These are phyloP conservation scores for Pyrenochaeta sp. DNA, from an alignment of 2,329 filamentous ascomycete species.

Conservation along the genomic window DNA sequence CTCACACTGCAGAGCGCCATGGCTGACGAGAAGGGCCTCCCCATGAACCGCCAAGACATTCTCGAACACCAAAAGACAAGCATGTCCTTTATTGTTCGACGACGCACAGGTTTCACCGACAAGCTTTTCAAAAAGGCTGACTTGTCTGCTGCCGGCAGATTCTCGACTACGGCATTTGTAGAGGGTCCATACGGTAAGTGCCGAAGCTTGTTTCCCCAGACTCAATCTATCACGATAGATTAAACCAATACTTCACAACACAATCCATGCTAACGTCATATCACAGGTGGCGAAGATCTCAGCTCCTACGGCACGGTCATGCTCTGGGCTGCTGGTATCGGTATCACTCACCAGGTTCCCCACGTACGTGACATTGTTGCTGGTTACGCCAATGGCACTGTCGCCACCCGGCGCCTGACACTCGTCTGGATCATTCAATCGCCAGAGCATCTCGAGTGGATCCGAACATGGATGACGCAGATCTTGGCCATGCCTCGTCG, in stretches of 20 bases:
- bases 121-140: conserved; percentile 77
- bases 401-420: conserved; percentile 81
- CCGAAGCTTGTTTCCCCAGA: conserved; percentile 35
- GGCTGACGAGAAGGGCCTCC: conserved; percentile 56
- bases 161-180: conserved; percentile 75
- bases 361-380: conserved; percentile 75
- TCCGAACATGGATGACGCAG: conserved; percentile 87
- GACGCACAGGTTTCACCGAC: conserved; percentile 87
- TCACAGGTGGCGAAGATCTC: conserved; percentile 75
- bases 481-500: conserved; percentile 83
- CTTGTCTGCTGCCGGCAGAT: conserved; percentile 59
- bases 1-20: conserved; percentile 35
- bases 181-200: conserved; percentile 81
- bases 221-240: conserved; percentile 36
- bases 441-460: conserved; percentile 90
- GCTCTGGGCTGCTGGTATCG: conserved; percentile 90
- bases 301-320: conserved; percentile 92
- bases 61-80: conserved; percentile 61
- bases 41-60: conserved; percentile 61
- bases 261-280: conserved; percentile 38
- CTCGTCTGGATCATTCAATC: conserved; percentile 94
- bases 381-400: conserved; percentile 70
- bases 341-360: conserved; percentile 93
- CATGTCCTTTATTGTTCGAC: conserved; percentile 85
- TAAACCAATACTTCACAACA: conserved; percentile 22